Evolutionary conservation across 352 stramenopile species (phyloP), one percentile per base, ranked within the genome.

Genomic region (Pythium phragmitis): DNA sequence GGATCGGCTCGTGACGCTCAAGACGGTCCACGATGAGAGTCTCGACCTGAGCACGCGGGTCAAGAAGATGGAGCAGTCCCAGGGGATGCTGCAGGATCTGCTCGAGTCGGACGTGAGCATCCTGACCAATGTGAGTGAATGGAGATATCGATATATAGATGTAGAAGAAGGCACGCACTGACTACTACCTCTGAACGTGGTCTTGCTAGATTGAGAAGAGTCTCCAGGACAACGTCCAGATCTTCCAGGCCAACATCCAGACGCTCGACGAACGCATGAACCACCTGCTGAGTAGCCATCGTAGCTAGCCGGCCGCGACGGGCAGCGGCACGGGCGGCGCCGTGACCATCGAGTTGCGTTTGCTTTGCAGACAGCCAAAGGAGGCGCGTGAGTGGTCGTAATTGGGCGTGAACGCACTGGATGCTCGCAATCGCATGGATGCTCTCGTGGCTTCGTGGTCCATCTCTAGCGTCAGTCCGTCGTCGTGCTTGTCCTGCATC

Each of bases 161-260:
- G 2, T 50, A 41, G 23, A 37, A 21, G 8, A 60, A 26, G 3
- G 7, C 36, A 28, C 28, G 4, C 26, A 42, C 30, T 12, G 5
- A 26, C 16, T 17, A 49, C 36, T 39, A 51, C 26, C 26, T 30
- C 26, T 30, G 26, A 30, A 30, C 26, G 26, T 30, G 26, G 26
- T 33, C 6, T 19, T 49, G 52, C 37, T 21, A 94, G 85, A 85
- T 94, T 71, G 83, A 94, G 63, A 60, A 76, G 33, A 92, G 83
- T 46, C 75, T 94, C 50, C 73, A 75, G 41, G 74, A 80, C 36
- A 94, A 94, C 70, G 69, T 91, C 30, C 68, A 85, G 58, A 75
- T 91, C 54, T 94, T 94, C 65, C 75, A 92, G 46, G 66, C 70
- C 17, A 94, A 94, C 64, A 82, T 92, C 49, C 70, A 91, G 71